Evolutionary conservation across 306 rosid species (phyloP), one percentile per base, ranked within the genome.

Genomic region (Cucurbita argyrosperma): DNA sequence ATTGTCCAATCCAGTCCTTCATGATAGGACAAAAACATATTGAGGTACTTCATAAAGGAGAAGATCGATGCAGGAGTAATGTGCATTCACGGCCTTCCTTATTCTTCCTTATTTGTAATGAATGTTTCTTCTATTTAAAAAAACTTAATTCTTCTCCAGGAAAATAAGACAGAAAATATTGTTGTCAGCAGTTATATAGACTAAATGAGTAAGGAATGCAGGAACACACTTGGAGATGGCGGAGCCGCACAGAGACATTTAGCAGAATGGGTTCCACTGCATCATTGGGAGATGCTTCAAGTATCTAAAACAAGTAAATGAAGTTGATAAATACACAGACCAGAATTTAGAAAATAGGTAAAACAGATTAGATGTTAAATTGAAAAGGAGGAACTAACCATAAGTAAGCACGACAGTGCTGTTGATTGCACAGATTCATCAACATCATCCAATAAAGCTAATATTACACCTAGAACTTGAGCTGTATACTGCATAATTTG

Each of bases 401-500:
- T 89, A 74, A 93, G 92, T 70, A 90, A 85, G 88, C 96, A 89
- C 54, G 97, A 85, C 64, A 93, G 93, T 73, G 97, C 96, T 78
- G 98, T 93, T 81, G 89, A 82, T 75, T 93, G 98, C 76, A 93
- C 98, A 68, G 88, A 83, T 88, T 90, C 98, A 83, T 86, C 88
- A 30, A 86, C 83, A 82, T 93, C 98, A 72, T 93, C 98, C 8
- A 93, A 90, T 76, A 93, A 83, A 46, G 98, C 98, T 84, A 90
- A 79, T 84, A 89, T 87, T 40, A 93, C 98, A 72, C 98, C 96
- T 80, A 93, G 78, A 71, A 90, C 86, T 83, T 90, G 97, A 78
- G 88, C 67, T 68, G 97, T 84, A 82, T 89, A 88, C 76, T 85
- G 84, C 80, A 83, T 79, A 80, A 93, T 87, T 84, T 90, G 86